Conservation (phyloP, 495 filamentous ascomycete species). For the Penicillium pancosmium region DNA sequence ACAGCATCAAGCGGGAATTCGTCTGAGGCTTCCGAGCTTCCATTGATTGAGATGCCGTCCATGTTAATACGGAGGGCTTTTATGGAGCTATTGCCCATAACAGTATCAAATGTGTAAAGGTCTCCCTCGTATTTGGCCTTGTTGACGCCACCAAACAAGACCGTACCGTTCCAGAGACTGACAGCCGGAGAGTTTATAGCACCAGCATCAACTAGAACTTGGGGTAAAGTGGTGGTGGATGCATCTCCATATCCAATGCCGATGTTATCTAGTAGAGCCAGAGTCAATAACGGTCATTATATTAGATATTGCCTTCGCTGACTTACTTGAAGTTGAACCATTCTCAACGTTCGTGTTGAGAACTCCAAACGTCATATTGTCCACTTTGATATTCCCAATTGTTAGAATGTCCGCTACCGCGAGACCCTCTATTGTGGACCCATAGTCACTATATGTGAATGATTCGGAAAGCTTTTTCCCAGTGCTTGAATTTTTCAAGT, state of each 20-base stretch:
- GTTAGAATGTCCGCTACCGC: conserved; percentile 14
- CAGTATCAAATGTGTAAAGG: conserved; percentile 10
- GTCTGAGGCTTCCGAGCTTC: conserved; percentile 1
- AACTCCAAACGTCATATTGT: conserved; percentile 15
- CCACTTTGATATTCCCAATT: conserved; percentile 6
- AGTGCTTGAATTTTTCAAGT: too few relatives aligned
- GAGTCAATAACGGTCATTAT: too few relatives aligned
- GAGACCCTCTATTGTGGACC: not conserved
- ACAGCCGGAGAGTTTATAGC: conserved; percentile 22
- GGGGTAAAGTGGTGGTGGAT: conserved; percentile 17
- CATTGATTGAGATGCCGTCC: conserved; percentile 14
- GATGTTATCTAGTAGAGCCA: not conserved
- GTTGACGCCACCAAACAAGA: conserved; percentile 20
- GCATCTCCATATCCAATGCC: conserved; percentile 16
- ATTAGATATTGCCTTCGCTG: too few relatives aligned
- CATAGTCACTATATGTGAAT: not conserved
- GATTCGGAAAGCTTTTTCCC: too few relatives aligned
- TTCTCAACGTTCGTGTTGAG: not conserved
- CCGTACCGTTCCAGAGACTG: conserved; percentile 13
- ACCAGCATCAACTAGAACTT: conserved; percentile 15
- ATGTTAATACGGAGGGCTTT: conserved; percentile 16
- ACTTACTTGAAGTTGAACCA: too few relatives aligned
- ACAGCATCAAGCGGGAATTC: conserved; percentile 9
- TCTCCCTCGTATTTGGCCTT: conserved; percentile 14
- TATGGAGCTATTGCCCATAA: conserved; percentile 8